Percentiles rank a stretch among this genome's conserved stretches.
These are phyloP conservation scores for Nicotiana obtusifolia DNA, from an alignment of 257 asterid genomes.

Conservation along the genomic window DNA sequence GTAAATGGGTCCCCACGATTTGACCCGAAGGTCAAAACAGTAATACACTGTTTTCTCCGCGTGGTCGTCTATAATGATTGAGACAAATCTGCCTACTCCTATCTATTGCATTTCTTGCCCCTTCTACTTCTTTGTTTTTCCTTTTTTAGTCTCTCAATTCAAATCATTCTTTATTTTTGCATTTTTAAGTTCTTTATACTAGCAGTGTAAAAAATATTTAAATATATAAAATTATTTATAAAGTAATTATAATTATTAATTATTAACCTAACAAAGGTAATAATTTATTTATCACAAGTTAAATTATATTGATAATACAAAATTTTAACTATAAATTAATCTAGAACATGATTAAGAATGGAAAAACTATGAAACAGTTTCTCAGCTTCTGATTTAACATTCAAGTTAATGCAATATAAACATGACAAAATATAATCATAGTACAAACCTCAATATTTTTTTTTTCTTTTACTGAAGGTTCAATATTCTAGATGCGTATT, in stretches of 20 bases:
- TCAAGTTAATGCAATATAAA: not conserved
- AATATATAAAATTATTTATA: no score
- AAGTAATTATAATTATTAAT: no score
- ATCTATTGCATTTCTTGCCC: constrained; percentile 10
- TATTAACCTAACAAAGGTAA: no score
- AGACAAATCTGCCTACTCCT: constrained; percentile 18
- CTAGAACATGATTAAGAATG: not conserved
- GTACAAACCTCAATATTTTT: not conserved
- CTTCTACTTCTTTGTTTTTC: constrained; percentile 9
- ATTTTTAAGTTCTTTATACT: not conserved
- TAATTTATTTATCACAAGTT: no score
- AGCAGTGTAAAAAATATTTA: no score
- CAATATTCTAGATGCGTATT: not conserved
- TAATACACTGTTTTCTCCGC: constrained; percentile 36
- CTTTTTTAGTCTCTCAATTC: not conserved
- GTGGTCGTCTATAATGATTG: constrained; percentile 57
- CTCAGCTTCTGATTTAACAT: no score
- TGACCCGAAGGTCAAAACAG: constrained; percentile 36
- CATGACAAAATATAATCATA: not conserved
- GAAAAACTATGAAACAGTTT: no score
- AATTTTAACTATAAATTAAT: not conserved
- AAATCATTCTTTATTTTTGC: not conserved
- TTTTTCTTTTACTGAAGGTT: not conserved
- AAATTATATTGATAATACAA: no score
- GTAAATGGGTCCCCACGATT: not conserved